Evolutionary conservation across 257 asterid genomes (phyloP), one percentile per base, ranked within the genome.

Genomic region (Gardenia jasminoides): DNA sequence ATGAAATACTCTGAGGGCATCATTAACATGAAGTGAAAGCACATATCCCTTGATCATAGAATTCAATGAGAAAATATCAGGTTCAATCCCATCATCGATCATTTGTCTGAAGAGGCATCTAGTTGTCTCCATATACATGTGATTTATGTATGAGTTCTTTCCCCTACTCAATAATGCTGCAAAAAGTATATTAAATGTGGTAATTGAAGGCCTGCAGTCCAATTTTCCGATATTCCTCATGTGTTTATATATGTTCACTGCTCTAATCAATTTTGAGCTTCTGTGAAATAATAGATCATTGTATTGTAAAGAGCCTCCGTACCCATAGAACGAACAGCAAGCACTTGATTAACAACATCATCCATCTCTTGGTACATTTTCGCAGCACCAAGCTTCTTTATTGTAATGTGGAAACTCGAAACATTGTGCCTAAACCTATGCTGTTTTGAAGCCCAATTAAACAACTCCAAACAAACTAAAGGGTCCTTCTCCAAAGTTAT

Each of bases 41-140:
- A 94, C 99, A 75, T 94, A 94, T 10, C 99, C 99, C 80, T 94
- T 94, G 79, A 94, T 94, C 98, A 94, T 86, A 68, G 87, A 88
- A 85, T 94, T 94, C 91, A 94, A 85, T 39, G 95, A 83, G 78
- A 89, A 88, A 24, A 91, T 75, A 88, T 94, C 98, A 15, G 99
- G 98, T 87, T 94, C 96, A 41, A 91, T 80, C 62, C 94, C 97
- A 88, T 93, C 97, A 76, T 86, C 91, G 52, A 93, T 84, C 99
- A 94, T 94, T 86, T 93, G 94, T 86, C 84, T 91, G 83, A 94
- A 94, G 74, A 94, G 84, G 72, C 88, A 76, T 58, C 97, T 87
- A 59, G 85, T 85, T 41, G 92, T 88, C 78, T 90, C 98, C 98
- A 93, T 91, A 80, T 93, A 94, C 88, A 94, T 79, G 69, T 93